A percentile compares a stretch with the other conserved stretches of the same genome.
Conservation (phyloP, 176 grass and related monocot genomes). For the Lolium rigidum region DNA sequence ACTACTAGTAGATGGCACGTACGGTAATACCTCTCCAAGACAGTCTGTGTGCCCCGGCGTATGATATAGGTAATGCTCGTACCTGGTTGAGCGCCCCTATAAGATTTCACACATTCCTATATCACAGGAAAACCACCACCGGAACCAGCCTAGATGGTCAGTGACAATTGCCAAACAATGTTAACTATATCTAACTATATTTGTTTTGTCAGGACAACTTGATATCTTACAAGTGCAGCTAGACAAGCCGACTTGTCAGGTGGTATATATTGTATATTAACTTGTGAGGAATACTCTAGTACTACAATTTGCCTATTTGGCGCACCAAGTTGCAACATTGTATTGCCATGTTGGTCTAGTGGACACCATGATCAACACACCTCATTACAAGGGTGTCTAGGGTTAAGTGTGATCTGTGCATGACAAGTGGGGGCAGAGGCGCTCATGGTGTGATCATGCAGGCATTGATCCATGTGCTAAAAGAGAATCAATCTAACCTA, state of each 20-base stretch:
- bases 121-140: not conserved
- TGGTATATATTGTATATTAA: not conserved
- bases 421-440: conserved; percentile 43
- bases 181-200: not conserved
- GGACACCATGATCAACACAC: conserved; percentile 45
- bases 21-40: too few relatives aligned
- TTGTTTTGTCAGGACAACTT: conserved; percentile 29
- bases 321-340: conserved; percentile 27
- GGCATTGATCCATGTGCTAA: conserved; percentile 43
- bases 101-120: not conserved
- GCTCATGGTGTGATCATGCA: not conserved
- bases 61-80: not conserved
- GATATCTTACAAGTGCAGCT: conserved; percentile 37
- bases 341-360: conserved; percentile 38
- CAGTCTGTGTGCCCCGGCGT: too few relatives aligned
- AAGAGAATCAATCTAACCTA: conserved; percentile 22
- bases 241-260: not conserved
- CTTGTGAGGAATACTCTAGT: not conserved
- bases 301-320: conserved; percentile 29
- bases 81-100: not conserved
- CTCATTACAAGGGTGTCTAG: conserved; percentile 27
- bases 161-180: not conserved
- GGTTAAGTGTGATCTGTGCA: conserved; percentile 43
- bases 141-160: not conserved
- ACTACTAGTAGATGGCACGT: too few relatives aligned